Evolutionary conservation across 495 filamentous ascomycete species (phyloP), one percentile per base, ranked within the genome.

Genomic region (Xylaria scruposa): DNA sequence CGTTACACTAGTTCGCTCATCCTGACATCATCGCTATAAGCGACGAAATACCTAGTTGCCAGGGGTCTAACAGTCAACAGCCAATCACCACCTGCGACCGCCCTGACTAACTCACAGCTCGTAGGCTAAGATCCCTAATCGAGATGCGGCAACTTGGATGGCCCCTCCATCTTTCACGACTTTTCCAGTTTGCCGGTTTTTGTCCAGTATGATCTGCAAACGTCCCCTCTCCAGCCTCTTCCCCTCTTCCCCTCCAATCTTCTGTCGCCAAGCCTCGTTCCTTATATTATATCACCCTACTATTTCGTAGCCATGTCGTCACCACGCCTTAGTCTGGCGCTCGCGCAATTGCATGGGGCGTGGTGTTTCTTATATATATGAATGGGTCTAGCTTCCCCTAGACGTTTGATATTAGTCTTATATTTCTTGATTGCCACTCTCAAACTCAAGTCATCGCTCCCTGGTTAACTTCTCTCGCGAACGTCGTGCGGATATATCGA

Each of bases 291-390:
- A 67, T 46, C 62, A 63, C 36, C 21, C 2, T 44, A 26, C 60
- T 6, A 29, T 17, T 56, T 69, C 40, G 54, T 49, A 69, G 53
- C 49, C 53, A 69, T 69, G 67, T 13, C 67, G 67, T 69, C 67
- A 69, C 67, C 40, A 36, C 19, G 38, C 67, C 15, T 69, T 61
- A 61, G 58, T 59, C 29, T 9, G 13, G 53, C 49, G 36, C 46
- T 56, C 47, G 49, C 33, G 12, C 51, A 58, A 58, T 24, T 67
- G 29, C 31, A 29, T 24, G n/a, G 10, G 36, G 44, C 13, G 15
- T 10, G 1, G 21, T 54, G 29, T 54, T 51, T 26, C 31, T 31
- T 13, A 10, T n/a, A 68, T 40, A 58, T 68, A 68, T 58, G 26
- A 46, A 44, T n/a, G 7, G 19, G 36, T 12, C 24, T 59, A 8